Conservation (phyloP, 2,329 filamentous ascomycete genomes). For the Paecilomyces dactylethromorphus region DNA sequence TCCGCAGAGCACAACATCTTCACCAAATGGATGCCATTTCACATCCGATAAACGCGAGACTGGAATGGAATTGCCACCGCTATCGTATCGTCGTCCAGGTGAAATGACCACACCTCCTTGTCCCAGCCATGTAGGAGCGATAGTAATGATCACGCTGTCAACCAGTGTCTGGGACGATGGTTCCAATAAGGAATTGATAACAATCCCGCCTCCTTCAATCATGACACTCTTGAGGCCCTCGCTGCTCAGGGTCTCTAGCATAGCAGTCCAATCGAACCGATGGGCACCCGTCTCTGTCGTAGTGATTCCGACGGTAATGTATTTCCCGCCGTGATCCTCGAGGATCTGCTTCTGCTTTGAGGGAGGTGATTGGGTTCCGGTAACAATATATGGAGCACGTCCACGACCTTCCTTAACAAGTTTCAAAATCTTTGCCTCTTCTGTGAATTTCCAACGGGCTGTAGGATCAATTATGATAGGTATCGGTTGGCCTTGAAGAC, state of each 20-base stretch:
- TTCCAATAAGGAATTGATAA: slow-evolving; percentile 73
- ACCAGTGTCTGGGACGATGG: slow-evolving; percentile 49
- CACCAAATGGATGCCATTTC: slow-evolving; percentile 68
- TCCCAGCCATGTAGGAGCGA: slow-evolving; percentile 83
- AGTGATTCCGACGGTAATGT: slow-evolving; percentile 17
- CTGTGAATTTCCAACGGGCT: slow-evolving; percentile 59
- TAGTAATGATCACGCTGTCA: slow-evolving; percentile 74
- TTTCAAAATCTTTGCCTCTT: slow-evolving; percentile 57
- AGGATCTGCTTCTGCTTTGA: slow-evolving; percentile 13
- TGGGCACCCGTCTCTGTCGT: slow-evolving; percentile 8
- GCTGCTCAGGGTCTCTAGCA: slow-evolving; percentile 49
- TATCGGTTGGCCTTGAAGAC: slow-evolving; percentile 56
- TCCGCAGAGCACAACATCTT: slow-evolving; percentile 76
- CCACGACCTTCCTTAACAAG: slow-evolving; percentile 58
- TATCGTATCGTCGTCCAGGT: slow-evolving; percentile 51
- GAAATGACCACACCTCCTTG: slow-evolving; percentile 72
- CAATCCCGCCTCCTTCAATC: slow-evolving; percentile 76
- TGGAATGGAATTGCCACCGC: slow-evolving; percentile 50
- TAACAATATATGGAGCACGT: slow-evolving; percentile 65
- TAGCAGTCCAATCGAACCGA: slow-evolving; percentile 50
- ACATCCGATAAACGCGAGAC: slow-evolving; percentile 54
- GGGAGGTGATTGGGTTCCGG: slow-evolving; percentile 8
- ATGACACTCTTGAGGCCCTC: slow-evolving; percentile 69
- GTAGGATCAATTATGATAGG: slow-evolving; percentile 75
- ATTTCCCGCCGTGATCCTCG: slow-evolving; percentile 24